Base-by-base conservation (phyloP, 257 asterid species). In the Capsicum rhomboideum region DNA sequence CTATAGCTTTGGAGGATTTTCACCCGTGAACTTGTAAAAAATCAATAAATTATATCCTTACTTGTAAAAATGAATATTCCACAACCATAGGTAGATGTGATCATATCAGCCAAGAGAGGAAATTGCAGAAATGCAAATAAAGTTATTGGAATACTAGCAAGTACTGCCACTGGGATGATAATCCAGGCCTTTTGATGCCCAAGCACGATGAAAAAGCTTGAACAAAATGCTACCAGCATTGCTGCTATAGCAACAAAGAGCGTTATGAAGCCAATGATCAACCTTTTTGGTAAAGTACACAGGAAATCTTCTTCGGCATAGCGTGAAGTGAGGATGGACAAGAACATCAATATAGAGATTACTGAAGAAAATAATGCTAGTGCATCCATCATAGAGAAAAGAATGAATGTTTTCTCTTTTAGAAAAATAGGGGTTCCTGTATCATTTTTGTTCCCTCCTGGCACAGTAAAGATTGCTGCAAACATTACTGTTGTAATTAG, bases 291-390 rank as follows among this genome's bases (percentile, higher is more conserved):
- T 58, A 86, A 63, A 58, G 87, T 68, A 20, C 63, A 64, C 21
- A 82, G 67, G 85, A 87, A 89, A 82, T 89, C 90, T 78, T 84
- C 89, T 68, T 89, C 90, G 4, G 91, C 89, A 46, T 87, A 89
- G 42, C 89, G 85, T 4, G 90, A 85, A 6, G 91, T 89, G 80
- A 87, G 89, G n/a, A 89, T 89, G 0, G 89, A 84, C 85, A 89
- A 82, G 66, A 87, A 89, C 88, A 87, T 85, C 59, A 89, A 49
- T 64, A 85, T 82, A 16, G 90, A 87, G 29, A 88, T 87, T 56
- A 84, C 85, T 0, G 90, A 87, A 52, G 88, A 83, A 54, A 85
- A 87, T 26, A 89, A 72, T 1, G 90, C 85, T 1, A 89, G 75
- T 3, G 86, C 87, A 23, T 87, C 85, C 3, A 66, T 67, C 52